A percentile compares a stretch with the other conserved stretches of the same genome.
phyloP scores from a whole-genome alignment of 306 rosid species.

The Vachellia pachyceras region DNA sequence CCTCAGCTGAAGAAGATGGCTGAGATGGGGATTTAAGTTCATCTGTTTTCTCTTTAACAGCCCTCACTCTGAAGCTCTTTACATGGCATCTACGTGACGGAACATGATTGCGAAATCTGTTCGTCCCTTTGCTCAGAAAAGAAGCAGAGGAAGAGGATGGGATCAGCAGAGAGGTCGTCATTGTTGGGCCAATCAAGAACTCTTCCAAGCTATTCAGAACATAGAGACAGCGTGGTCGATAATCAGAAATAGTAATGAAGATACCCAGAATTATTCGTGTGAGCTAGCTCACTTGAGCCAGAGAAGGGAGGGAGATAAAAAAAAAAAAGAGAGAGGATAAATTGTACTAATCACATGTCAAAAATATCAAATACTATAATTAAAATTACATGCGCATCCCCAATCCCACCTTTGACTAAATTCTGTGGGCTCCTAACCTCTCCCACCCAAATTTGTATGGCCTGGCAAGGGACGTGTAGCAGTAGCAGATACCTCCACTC shows the following conservation, averaged over 20 bases:
- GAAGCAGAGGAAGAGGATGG: conserved; percentile 54
- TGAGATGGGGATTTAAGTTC: conserved; percentile 56
- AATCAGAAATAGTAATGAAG: conserved; percentile 21
- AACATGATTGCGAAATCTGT: conserved; percentile 33
- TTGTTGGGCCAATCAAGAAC: conserved; percentile 35
- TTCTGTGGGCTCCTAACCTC: background rate
- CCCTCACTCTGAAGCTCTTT: conserved; percentile 63
- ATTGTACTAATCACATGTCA: conserved; percentile 36
- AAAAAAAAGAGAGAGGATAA: background rate
- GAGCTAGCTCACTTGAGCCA: conserved; percentile 36
- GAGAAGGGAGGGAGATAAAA: background rate
- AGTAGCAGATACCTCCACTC: background rate
- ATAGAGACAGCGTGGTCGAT: conserved; percentile 13
- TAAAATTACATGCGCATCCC: background rate
- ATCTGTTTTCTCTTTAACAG: conserved; percentile 78
- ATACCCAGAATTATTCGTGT: conserved; percentile 11
- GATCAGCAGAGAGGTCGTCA: conserved; percentile 51
- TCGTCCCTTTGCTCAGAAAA: conserved; percentile 35
- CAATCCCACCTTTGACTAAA: background rate
- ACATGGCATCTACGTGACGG: conserved; percentile 39
- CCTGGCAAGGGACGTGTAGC: conserved; percentile 1
- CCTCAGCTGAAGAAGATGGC: conserved; percentile 68
- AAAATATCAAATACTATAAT: conserved; percentile 34
- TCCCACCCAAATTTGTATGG: conserved; percentile 12
- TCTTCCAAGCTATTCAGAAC: conserved; percentile 30